These are phyloP conservation scores for Lentinula boryana DNA, from an alignment of 768 basidiomycete species.

Conservation along the genomic window DNA sequence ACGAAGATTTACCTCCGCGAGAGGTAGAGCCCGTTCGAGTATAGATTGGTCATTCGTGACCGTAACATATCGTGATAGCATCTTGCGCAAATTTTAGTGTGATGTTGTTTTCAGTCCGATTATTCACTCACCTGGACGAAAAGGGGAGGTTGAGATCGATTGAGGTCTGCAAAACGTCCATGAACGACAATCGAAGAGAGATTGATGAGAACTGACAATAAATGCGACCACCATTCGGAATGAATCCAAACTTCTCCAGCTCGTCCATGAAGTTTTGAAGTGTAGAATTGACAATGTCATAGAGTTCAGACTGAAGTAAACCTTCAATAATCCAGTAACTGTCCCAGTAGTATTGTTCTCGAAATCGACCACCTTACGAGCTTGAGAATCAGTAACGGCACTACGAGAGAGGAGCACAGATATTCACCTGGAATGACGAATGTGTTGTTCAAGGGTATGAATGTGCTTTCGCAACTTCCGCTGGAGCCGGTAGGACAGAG, in stretches of 20 bases:
- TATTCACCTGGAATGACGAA: constrained; percentile 82
- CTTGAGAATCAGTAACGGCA: background rate
- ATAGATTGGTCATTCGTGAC: constrained; percentile 70
- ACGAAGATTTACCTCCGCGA: constrained; percentile 59
- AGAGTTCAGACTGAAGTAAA: constrained; percentile 74
- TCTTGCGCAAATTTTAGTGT: constrained; percentile 35
- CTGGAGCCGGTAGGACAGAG: constrained; percentile 43
- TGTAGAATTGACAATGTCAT: constrained; percentile 65
- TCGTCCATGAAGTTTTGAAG: constrained; percentile 96
- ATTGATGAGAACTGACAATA: constrained; percentile 48
- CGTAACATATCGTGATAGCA: constrained; percentile 82
- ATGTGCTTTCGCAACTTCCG: constrained; percentile 67
- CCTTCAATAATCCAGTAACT: constrained; percentile 89
- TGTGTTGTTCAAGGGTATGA: constrained; percentile 88
- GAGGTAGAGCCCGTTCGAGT: constrained; percentile 71
- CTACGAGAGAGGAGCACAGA: background rate
- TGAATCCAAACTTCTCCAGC: constrained; percentile 76
- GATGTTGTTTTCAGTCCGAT: background rate
- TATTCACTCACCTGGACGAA: constrained; percentile 61
- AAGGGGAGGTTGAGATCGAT: constrained; percentile 90
- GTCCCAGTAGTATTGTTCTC: constrained; percentile 71
- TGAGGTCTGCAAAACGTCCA: constrained; percentile 45
- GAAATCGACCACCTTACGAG: constrained; percentile 58
- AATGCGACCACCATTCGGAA: constrained; percentile 91
- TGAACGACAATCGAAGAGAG: background rate